Conservation (phyloP, 352 stramenopile genomes). For the Pythium aristosporum region DNA sequence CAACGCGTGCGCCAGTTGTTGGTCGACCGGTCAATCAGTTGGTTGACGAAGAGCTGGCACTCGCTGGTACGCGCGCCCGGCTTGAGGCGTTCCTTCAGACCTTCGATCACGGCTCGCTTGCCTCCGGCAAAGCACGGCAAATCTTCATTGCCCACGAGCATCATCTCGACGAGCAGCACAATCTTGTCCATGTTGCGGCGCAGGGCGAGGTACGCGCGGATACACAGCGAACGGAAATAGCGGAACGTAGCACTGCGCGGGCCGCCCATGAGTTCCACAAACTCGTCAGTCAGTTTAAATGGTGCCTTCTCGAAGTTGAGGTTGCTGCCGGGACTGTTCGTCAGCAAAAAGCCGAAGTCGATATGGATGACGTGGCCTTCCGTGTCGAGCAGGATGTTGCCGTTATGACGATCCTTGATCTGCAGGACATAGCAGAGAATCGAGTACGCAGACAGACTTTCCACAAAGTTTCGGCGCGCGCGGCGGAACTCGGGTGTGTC, state of each 20-base stretch:
- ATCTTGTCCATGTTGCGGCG: constrained; percentile 94
- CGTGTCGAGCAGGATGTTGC: constrained; percentile 98
- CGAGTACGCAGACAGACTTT: constrained; percentile 96
- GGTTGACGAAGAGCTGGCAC: constrained; percentile 81
- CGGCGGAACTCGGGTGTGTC: constrained; percentile 72
- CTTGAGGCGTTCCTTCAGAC: constrained; percentile 73
- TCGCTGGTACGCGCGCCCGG: constrained; percentile 76
- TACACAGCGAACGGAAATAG: constrained; percentile 95
- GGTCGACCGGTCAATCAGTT: constrained; percentile 85
- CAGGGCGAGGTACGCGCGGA: constrained; percentile 93
- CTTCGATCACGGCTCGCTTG: constrained; percentile 72
- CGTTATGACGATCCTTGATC: constrained; percentile 99
- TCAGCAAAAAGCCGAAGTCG: constrained; percentile 98
- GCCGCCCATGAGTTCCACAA: constrained; percentile 95
- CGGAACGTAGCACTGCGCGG: constrained; percentile 90
- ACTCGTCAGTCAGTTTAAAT: constrained; percentile 97
- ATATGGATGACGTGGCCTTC: constrained; percentile 98
- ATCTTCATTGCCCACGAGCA: constrained; percentile 87
- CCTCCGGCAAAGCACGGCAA: constrained; percentile 87
- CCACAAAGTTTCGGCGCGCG: constrained; percentile 87
- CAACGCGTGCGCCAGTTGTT: constrained; percentile 89
- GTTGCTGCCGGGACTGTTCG: constrained; percentile 94
- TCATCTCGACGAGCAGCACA: constrained; percentile 96
- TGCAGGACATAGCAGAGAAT: constrained; percentile 98
- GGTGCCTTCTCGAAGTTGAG: constrained; percentile 95